Conservation (phyloP, 2,329 filamentous ascomycete species). For the Sporothrix schenckii region DNA sequence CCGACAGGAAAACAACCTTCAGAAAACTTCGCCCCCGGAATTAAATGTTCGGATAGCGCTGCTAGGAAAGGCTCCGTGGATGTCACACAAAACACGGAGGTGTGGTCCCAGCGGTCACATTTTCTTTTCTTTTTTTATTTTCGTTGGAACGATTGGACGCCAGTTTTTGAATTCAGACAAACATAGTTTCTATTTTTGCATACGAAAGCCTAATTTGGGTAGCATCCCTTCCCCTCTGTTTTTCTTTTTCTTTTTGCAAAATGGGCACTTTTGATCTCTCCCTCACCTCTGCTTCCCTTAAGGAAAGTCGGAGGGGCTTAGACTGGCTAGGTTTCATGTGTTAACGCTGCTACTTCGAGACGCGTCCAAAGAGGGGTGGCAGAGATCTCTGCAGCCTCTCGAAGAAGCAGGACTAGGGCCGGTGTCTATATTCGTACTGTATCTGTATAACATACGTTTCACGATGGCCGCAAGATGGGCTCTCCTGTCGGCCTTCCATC, state of each 20-base stretch:
- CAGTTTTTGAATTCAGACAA: not conserved
- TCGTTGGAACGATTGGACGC: not conserved
- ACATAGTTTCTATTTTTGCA: not conserved
- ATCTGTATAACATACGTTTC: not conserved
- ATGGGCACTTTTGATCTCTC: too few relatives aligned
- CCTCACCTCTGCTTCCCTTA: not conserved
- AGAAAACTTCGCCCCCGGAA: not conserved
- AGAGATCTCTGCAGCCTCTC: not conserved
- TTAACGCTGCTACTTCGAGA: not conserved
- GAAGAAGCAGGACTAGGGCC: not conserved
- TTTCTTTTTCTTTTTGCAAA: not conserved
- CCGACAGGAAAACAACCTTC: not conserved
- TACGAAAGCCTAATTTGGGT: not conserved
- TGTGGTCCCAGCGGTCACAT: not conserved
- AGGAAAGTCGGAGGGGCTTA: not conserved
- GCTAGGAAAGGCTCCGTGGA: not conserved
- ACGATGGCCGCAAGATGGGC: not conserved
- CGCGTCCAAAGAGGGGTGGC: not conserved
- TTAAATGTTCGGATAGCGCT: conserved; percentile 5
- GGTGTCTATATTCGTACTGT: not conserved
- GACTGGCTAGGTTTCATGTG: not conserved
- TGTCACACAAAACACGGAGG: not conserved
- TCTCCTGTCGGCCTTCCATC: conserved; percentile 1
- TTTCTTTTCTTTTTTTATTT: conserved; percentile 7
- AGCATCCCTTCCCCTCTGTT: not conserved